A percentile compares a stretch with the other conserved stretches of the same genome.
phyloP scores from a whole-genome alignment of 306 rosid species.

The Quillaja saponaria region DNA sequence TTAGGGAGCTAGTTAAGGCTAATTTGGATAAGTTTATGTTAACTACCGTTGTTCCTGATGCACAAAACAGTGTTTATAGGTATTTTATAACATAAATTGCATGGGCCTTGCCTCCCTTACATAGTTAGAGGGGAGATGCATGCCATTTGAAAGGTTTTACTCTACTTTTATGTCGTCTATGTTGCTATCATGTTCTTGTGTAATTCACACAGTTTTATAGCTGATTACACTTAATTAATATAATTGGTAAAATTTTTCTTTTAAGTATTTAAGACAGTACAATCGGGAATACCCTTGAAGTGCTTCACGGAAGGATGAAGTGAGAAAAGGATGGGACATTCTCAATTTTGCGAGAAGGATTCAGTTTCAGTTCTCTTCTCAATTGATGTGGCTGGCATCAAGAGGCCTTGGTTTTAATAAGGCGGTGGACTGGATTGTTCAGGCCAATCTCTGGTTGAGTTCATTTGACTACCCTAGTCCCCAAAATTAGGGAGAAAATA shows the following conservation, averaged over 20 bases:
- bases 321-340: slow-evolving; percentile 76
- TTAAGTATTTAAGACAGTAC: slow-evolving; percentile 87
- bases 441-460: slow-evolving; percentile 49
- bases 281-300: slow-evolving; percentile 83
- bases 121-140: background rate
- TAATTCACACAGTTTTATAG: slow-evolving; percentile 9
- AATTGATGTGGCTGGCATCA: slow-evolving; percentile 85
- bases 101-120: background rate
- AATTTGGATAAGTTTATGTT: slow-evolving; percentile 1
- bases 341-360: slow-evolving; percentile 71
- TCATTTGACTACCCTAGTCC: background rate
- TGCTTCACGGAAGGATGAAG: slow-evolving; percentile 91
- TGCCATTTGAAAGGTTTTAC: slow-evolving; percentile 9
- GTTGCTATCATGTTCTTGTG: slow-evolving; percentile 16
- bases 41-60: slow-evolving; percentile 1
- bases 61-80: too few species aligned
- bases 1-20: slow-evolving; percentile 11
- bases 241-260: slow-evolving; percentile 80
- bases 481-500: background rate
- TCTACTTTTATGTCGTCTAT: slow-evolving; percentile 17
- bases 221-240: slow-evolving; percentile 28
- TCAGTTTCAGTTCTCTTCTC: slow-evolving; percentile 86
- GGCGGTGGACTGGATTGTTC: slow-evolving; percentile 98
- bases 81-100: too few species aligned
- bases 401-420: slow-evolving; percentile 96